Evolutionary conservation across 768 basidiomycete genomes (phyloP).

Genomic region (Panaeolus cyanescens): DNA sequence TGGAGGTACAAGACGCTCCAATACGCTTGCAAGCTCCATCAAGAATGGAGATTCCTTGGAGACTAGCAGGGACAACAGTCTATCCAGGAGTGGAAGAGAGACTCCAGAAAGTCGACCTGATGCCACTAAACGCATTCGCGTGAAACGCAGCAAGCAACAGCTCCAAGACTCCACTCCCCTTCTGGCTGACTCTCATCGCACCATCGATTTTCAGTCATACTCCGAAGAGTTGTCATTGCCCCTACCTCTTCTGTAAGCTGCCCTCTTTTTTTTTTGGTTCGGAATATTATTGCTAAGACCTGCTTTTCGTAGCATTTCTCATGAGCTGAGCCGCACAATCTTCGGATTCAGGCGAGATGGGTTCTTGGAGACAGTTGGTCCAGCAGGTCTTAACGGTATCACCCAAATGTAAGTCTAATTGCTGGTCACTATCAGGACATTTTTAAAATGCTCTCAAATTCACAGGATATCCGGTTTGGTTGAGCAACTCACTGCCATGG

Average conservation of each 20-base stretch:
- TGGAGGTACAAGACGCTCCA: background rate
- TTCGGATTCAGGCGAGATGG: slow-evolving; percentile 81
- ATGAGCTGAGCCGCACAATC: slow-evolving; percentile 71
- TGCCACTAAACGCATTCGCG: slow-evolving; percentile 69
- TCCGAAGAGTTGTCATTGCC: slow-evolving; percentile 68
- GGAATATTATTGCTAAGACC: background rate
- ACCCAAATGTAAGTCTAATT: slow-evolving; percentile 52
- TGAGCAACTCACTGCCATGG: slow-evolving; percentile 84
- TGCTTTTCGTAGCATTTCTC: slow-evolving; percentile 60
- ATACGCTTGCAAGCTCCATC: background rate
- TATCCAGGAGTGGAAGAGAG: slow-evolving; percentile 29
- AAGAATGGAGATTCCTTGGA: slow-evolving; percentile 22
- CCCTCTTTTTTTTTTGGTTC: background rate
- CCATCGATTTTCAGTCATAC: slow-evolving; percentile 61
- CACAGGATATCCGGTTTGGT: slow-evolving; percentile 77
- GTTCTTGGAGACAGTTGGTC: slow-evolving; percentile 86
- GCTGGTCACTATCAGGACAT: background rate
- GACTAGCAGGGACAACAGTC: slow-evolving; percentile 27
- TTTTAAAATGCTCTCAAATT: slow-evolving; percentile 8
- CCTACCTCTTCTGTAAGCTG: slow-evolving; percentile 72
- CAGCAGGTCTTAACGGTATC: slow-evolving; percentile 83
- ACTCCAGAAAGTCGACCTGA: slow-evolving; percentile 41
- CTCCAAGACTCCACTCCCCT: slow-evolving; percentile 58
- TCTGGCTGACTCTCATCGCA: slow-evolving; percentile 52
- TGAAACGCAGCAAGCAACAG: slow-evolving; percentile 70